A percentile compares a stretch with the other conserved stretches of the same genome.
Conservation (phyloP, 1,139 yeast species). For the Protomyces arabidopsidicola region DNA sequence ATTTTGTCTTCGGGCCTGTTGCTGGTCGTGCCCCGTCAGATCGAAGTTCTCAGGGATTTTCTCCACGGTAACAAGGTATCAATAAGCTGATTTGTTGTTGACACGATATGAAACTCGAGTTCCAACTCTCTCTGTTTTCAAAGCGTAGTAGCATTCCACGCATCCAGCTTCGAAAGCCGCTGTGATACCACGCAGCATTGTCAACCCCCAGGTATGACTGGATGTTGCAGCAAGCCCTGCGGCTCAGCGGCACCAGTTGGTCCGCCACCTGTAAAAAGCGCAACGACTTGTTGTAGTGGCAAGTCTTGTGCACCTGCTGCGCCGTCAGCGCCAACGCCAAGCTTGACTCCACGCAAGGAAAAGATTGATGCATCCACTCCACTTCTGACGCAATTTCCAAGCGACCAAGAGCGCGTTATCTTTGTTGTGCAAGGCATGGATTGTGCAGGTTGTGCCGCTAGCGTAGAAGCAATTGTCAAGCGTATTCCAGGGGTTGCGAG, state of each 20-base stretch:
- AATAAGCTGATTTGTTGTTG: not conserved
- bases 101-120: not conserved
- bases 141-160: too few species aligned
- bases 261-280: too few species aligned
- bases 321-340: not conserved
- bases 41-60: not conserved
- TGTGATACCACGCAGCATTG: too few species aligned
- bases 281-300: not conserved
- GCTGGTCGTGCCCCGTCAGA: not conserved
- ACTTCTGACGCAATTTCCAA: not conserved
- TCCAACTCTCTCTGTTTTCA: too few species aligned
- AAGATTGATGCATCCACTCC: not conserved
- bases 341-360: not conserved
- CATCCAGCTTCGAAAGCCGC: too few species aligned
- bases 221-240: too few species aligned
- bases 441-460: slow-evolving; percentile 16
- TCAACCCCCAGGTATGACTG: too few species aligned
- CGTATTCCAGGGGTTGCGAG: not conserved
- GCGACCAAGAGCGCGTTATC: not conserved
- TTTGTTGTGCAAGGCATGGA: slow-evolving; percentile 8
- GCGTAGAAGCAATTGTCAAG: not conserved
- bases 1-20: slow-evolving; percentile 4
- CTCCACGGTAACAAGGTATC: not conserved
- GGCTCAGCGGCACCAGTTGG: too few species aligned
- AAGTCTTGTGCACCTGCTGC: not conserved